These are phyloP conservation scores for Byssoonygena ceratinophila DNA, from an alignment of 2,329 filamentous ascomycete species.

Conservation along the genomic window DNA sequence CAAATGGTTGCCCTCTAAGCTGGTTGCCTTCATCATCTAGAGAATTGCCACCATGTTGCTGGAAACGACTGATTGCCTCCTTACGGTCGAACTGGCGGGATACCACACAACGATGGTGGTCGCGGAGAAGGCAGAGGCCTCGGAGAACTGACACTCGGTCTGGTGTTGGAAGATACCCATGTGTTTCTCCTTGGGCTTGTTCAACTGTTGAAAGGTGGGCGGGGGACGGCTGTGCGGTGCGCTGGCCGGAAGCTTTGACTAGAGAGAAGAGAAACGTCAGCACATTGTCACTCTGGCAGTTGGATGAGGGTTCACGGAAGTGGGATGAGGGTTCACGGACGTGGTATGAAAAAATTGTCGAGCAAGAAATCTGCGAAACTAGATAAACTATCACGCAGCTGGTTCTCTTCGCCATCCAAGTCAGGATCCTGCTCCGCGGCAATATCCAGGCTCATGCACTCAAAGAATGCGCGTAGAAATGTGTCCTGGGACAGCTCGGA, in stretches of 20 bases:
- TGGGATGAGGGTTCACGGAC: constrained; percentile 11
- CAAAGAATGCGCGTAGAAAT: neutral
- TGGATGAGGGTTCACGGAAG: constrained; percentile 7
- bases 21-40: constrained; percentile 18
- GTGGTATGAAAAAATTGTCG: constrained; percentile 17
- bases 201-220: constrained; percentile 12
- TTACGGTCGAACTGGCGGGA: constrained; percentile 16
- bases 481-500: neutral
- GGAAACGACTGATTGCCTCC: constrained; percentile 14
- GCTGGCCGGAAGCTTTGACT: constrained; percentile 16
- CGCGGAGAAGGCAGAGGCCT: constrained; percentile 14
- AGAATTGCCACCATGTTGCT: constrained; percentile 11
- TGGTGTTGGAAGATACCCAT: constrained; percentile 6
- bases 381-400: neutral
- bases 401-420: neutral
- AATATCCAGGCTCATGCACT: neutral
- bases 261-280: constrained; percentile 3
- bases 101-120: constrained; percentile 19
- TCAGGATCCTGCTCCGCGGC: neutral
- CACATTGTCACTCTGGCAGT: neutral
- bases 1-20: constrained; percentile 11
- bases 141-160: constrained; percentile 15
- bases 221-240: constrained; percentile 17
- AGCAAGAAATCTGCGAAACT: constrained; percentile 16
- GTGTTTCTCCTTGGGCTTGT: constrained; percentile 8